These are phyloP conservation scores for Neodidymelliopsis sp. DNA, from an alignment of 2,329 filamentous ascomycete species.

Conservation along the genomic window DNA sequence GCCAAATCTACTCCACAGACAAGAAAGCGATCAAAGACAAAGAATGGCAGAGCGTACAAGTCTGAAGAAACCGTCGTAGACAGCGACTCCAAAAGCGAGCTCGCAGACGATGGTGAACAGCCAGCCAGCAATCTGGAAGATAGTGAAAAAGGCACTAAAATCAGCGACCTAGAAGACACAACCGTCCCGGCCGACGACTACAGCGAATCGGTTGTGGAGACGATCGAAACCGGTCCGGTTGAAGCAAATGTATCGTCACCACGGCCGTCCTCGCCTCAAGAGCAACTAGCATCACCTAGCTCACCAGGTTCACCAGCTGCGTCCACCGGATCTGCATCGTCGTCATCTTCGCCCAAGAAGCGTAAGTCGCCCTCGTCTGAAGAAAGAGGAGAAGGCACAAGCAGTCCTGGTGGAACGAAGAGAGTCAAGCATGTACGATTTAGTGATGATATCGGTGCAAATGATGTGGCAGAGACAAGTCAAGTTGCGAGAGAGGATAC, in stretches of 20 bases:
- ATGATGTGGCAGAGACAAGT: too few relatives aligned
- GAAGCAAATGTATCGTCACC: too few relatives aligned
- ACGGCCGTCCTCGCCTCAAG: too few relatives aligned
- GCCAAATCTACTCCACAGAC: background rate
- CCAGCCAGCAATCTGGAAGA: background rate
- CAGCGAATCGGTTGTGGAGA: background rate
- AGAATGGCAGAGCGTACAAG: background rate
- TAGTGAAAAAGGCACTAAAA: background rate
- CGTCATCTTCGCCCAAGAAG: background rate
- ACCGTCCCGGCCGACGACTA: background rate
- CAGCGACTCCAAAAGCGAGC: background rate
- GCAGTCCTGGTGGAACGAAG: background rate
- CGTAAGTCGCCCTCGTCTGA: background rate
- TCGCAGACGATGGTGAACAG: background rate
- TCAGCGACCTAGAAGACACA: background rate
- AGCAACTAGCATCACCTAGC: background rate
- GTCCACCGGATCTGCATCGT: background rate
- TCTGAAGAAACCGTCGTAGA: background rate
- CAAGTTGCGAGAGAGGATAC: too few relatives aligned
- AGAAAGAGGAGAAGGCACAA: background rate
- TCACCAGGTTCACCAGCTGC: background rate
- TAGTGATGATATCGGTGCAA: too few relatives aligned
- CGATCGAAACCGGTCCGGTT: background rate
- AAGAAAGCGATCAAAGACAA: background rate
- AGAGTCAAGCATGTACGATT: background rate